Conservation (phyloP, 805 yeast species). For the Hanseniaspora nectarophila region DNA sequence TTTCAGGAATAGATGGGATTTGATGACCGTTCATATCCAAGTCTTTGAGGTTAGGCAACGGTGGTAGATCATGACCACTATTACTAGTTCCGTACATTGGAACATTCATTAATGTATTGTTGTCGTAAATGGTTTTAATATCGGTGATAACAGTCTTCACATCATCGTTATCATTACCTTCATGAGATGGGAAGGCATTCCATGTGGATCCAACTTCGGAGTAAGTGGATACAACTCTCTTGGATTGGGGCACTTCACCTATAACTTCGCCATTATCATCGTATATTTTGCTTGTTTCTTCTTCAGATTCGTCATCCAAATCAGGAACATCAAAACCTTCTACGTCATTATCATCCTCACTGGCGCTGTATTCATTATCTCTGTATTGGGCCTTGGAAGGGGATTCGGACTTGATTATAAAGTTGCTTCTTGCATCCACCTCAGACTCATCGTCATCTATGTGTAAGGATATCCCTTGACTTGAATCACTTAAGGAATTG, state of each 20-base stretch:
- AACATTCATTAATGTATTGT: constrained; percentile 28
- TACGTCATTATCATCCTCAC: neutral
- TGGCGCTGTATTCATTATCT: constrained; percentile 6
- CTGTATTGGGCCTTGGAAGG: neutral
- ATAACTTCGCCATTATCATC: constrained; percentile 28
- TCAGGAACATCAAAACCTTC: constrained; percentile 9
- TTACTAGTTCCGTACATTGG: constrained; percentile 24
- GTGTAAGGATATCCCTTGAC: neutral
- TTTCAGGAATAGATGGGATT: neutral
- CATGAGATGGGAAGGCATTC: constrained; percentile 28
- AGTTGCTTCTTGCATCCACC: constrained; percentile 5
- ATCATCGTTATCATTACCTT: constrained; percentile 18
- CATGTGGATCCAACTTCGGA: constrained; percentile 28
- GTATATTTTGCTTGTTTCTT: constrained; percentile 24
- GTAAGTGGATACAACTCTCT: constrained; percentile 24
- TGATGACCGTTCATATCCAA: neutral
- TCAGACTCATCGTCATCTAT: neutral
- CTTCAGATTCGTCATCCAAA: constrained; percentile 16
- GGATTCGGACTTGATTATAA: constrained; percentile 2
- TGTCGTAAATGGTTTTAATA: constrained; percentile 29
- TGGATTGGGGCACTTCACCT: constrained; percentile 25
- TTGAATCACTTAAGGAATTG: neutral
- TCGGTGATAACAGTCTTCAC: constrained; percentile 26
- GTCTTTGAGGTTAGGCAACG: constrained; percentile 22
- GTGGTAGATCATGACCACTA: constrained; percentile 25